Percentiles rank a stretch among this genome's conserved stretches.
phyloP scores from a whole-genome alignment of 345 rosid species.

The Eucalyptus caleyi region DNA sequence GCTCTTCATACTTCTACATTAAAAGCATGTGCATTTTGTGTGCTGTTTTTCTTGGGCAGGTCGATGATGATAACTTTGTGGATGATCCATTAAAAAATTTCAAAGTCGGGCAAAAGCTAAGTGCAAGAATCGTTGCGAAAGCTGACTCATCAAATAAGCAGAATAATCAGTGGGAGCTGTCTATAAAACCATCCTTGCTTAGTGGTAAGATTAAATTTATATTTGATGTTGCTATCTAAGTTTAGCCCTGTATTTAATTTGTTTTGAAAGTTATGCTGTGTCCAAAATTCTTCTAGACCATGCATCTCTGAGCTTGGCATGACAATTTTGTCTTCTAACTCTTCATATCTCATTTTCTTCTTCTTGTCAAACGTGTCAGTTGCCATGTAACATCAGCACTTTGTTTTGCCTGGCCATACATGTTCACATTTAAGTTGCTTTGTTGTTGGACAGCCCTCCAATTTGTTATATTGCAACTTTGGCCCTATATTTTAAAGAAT shows the following conservation, averaged over 20 bases:
- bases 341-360: neutral
- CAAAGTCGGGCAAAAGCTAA: slow-evolving; percentile 79
- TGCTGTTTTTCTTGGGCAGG: slow-evolving; percentile 31
- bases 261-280: neutral
- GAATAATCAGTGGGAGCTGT: slow-evolving; percentile 69
- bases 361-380: neutral
- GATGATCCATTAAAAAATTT: slow-evolving; percentile 58
- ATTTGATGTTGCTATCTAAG: neutral
- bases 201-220: slow-evolving; percentile 25
- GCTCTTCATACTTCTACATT: neutral
- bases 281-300: neutral
- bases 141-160: slow-evolving; percentile 29
- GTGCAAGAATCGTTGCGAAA: slow-evolving; percentile 66
- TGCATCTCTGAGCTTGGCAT: neutral
- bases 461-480: neutral
- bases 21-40: neutral
- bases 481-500: neutral
- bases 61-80: slow-evolving; percentile 24
- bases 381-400: neutral
- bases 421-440: neutral
- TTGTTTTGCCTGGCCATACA: neutral
- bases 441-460: neutral
- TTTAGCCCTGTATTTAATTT: neutral
- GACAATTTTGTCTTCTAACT: neutral
- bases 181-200: slow-evolving; percentile 54